Evolutionary conservation across 1,139 yeast genomes (phyloP).

Genomic region (Scheffersomyces segobiensis): DNA sequence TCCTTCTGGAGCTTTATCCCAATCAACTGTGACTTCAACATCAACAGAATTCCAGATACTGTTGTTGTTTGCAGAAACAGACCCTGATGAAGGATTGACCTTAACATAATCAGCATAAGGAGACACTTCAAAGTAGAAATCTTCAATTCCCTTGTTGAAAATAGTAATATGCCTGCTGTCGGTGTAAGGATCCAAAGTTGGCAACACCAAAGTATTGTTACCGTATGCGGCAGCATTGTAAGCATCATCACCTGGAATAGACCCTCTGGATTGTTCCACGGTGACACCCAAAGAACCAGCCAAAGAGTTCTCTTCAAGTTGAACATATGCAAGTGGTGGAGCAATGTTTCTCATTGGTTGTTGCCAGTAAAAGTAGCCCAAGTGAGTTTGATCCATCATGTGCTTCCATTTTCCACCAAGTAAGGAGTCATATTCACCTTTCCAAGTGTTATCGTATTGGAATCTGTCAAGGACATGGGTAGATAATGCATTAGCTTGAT

Average conservation of each 20-base stretch:
- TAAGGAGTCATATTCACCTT: neutral
- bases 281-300: slow-evolving; percentile 14
- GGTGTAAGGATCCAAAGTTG: slow-evolving; percentile 15
- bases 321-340: slow-evolving; percentile 12
- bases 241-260: slow-evolving; percentile 16
- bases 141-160: slow-evolving; percentile 15
- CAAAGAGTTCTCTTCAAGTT: slow-evolving; percentile 7
- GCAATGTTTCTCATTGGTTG: slow-evolving; percentile 15
- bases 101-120: neutral
- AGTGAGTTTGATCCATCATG: slow-evolving; percentile 6
- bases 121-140: slow-evolving; percentile 9
- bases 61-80: neutral
- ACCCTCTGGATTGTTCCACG: slow-evolving; percentile 15
- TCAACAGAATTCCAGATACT: neutral
- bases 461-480: neutral
- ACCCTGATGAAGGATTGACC: neutral
- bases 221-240: slow-evolving; percentile 14
- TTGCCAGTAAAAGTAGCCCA: slow-evolving; percentile 18
- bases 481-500: neutral
- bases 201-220: slow-evolving; percentile 16
- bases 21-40: neutral
- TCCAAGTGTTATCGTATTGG: neutral
- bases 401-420: neutral
- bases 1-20: neutral
- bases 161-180: slow-evolving; percentile 14